Conservation (phyloP, 148 eudicot species). For the Chenopodium album region DNA sequence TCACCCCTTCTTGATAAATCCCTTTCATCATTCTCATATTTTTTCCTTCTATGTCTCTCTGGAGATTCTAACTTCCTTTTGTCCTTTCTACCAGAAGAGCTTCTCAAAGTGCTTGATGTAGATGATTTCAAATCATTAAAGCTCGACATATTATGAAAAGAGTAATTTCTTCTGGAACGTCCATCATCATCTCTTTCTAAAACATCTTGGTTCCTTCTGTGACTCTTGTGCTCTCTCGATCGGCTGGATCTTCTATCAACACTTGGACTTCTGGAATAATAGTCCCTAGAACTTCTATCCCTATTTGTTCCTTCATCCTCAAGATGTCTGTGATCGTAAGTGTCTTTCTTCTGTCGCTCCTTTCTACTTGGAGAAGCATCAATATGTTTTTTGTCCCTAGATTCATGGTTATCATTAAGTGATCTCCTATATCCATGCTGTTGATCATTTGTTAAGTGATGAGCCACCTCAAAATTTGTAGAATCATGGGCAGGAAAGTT, state of each 20-base stretch:
- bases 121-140: conserved; percentile 17
- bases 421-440: conserved; percentile 29
- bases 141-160: conserved; percentile 18
- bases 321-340: conserved; percentile 31
- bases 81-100: conserved; percentile 35
- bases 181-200: conserved; percentile 25
- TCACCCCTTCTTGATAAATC: conserved; percentile 34
- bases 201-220: conserved; percentile 38
- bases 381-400: conserved; percentile 16
- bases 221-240: conserved; percentile 45
- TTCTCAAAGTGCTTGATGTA: conserved; percentile 17
- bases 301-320: conserved; percentile 32
- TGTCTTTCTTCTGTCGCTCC: conserved; percentile 31
- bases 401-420: conserved; percentile 25
- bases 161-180: conserved; percentile 24
- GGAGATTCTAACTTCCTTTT: conserved; percentile 30
- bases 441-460: conserved; percentile 24
- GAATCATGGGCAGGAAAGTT: conserved; percentile 30
- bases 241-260: conserved; percentile 31
- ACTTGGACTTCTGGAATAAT: conserved; percentile 42
- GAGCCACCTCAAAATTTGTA: conserved; percentile 26
- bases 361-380: conserved; percentile 24
- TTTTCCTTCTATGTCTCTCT: conserved; percentile 37
- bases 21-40: conserved; percentile 32
- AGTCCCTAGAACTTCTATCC: conserved; percentile 33